Percentiles rank a stretch among this genome's conserved stretches.
phyloP scores from a whole-genome alignment of 768 basidiomycete genomes.

The Mycena filopes region DNA sequence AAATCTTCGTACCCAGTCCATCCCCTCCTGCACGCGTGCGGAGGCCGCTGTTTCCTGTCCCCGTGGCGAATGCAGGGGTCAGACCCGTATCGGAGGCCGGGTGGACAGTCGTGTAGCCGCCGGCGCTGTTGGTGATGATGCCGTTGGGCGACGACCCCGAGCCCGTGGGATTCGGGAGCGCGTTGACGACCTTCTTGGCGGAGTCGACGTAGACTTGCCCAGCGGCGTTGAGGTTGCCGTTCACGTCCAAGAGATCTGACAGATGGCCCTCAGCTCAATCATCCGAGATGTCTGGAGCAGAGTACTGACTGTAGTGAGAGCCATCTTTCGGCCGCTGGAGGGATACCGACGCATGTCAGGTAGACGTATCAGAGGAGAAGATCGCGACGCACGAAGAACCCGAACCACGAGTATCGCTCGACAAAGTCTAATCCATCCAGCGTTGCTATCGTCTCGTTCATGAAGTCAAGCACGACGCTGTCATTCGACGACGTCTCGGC shows the following conservation, averaged over 20 bases:
- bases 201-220: slow-evolving; percentile 57
- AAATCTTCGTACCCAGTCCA: not conserved
- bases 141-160: slow-evolving; percentile 4
- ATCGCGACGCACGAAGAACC: slow-evolving; percentile 52
- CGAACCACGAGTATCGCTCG: slow-evolving; percentile 76
- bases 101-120: slow-evolving; percentile 29
- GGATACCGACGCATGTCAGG: slow-evolving; percentile 5
- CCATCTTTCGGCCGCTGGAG: slow-evolving; percentile 53
- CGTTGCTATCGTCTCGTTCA: slow-evolving; percentile 67
- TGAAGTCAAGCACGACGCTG: slow-evolving; percentile 60
- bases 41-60: slow-evolving; percentile 24
- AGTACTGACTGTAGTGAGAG: slow-evolving; percentile 54
- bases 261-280: slow-evolving; percentile 6
- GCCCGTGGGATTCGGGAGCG: slow-evolving; percentile 34
- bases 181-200: slow-evolving; percentile 50
- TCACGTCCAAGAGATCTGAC: slow-evolving; percentile 54
- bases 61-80: slow-evolving; percentile 28
- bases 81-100: slow-evolving; percentile 22
- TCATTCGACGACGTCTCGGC: slow-evolving; percentile 63
- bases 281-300: not conserved
- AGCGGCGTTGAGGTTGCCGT: slow-evolving; percentile 56
- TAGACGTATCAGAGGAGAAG: slow-evolving; percentile 10
- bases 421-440: slow-evolving; percentile 67
- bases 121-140: slow-evolving; percentile 2
- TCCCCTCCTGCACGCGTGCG: slow-evolving; percentile 16